Percentiles rank a stretch among this genome's conserved stretches.
These are phyloP conservation scores for Aspergillus sp. DNA, from an alignment of 2,329 filamentous ascomycete genomes.

Conservation along the genomic window DNA sequence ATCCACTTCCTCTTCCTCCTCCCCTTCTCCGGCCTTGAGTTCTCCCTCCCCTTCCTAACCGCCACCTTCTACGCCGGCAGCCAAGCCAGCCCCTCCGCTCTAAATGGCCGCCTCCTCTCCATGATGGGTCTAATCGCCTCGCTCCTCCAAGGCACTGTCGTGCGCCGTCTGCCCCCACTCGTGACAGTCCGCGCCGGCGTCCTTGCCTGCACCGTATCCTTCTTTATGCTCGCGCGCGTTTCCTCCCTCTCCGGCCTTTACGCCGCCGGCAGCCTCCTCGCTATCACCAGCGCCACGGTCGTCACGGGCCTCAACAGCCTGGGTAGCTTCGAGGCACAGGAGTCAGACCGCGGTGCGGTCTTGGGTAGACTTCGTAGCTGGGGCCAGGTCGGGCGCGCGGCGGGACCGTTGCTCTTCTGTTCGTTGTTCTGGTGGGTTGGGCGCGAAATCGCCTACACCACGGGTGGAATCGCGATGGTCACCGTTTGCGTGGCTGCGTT, in stretches of 20 bases:
- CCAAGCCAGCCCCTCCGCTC: conserved; percentile 58
- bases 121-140: conserved; percentile 90
- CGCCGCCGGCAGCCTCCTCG: conserved; percentile 76
- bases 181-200: conserved; percentile 79
- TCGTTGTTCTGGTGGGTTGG: conserved; percentile 99
- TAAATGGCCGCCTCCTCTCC: conserved; percentile 83
- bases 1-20: conserved; percentile 90
- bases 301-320: conserved; percentile 92
- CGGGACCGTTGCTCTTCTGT: conserved; percentile 89
- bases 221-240: conserved; percentile 74
- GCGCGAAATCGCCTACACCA: conserved; percentile 76
- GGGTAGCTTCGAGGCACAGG: conserved; percentile 82
- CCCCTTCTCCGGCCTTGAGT: conserved; percentile 98
- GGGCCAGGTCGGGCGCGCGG: conserved; percentile 82
- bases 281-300: conserved; percentile 89
- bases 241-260: conserved; percentile 72
- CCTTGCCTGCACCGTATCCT: conserved; percentile 73
- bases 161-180: conserved; percentile 79
- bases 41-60: conserved; percentile 95
- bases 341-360: conserved; percentile 80
- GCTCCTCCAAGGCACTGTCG: conserved; percentile 89
- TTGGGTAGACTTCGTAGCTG: conserved; percentile 77
- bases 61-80: conserved; percentile 84
- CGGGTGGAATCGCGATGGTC: conserved; percentile 79
- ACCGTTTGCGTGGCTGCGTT: conserved; percentile 73